These are phyloP conservation scores for Carex parvula DNA, from an alignment of 176 grass and related monocot species.

Conservation along the genomic window DNA sequence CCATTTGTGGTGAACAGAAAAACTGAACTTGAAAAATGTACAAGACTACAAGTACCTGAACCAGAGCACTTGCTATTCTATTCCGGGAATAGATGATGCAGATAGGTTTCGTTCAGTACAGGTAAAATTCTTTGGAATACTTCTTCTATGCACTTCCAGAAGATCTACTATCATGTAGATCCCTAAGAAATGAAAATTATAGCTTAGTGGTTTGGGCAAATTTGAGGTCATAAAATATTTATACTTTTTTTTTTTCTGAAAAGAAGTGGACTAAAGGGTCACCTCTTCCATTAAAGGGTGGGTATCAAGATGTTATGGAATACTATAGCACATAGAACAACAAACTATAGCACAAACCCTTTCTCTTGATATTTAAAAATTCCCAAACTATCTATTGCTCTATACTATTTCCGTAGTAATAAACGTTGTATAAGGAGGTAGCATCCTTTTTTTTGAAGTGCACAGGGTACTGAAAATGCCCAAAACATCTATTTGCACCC, in stretches of 20 bases:
- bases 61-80: conserved; percentile 94
- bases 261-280: neutral
- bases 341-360: neutral
- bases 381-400: neutral
- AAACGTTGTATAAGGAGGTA: neutral
- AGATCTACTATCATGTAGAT: neutral
- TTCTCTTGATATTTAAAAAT: neutral
- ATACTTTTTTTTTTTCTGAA: neutral
- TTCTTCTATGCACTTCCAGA: conserved; percentile 14
- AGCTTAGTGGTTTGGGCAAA: neutral
- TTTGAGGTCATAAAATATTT: neutral
- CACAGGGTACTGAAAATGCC: neutral
- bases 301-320: neutral
- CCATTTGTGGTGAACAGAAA: conserved; percentile 46
- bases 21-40: conserved; percentile 82
- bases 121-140: conserved; percentile 48
- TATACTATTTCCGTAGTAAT: neutral
- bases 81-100: conserved; percentile 86
- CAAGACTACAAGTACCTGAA: conserved; percentile 95
- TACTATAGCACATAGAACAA: neutral
- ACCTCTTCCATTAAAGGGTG: neutral
- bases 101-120: conserved; percentile 65
- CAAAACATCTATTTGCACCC: neutral
- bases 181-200: neutral
- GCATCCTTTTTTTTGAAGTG: neutral